Percentiles rank a stretch among this genome's conserved stretches.
phyloP scores from a whole-genome alignment of 1,139 yeast species.

The Suhomyces terraborum region DNA sequence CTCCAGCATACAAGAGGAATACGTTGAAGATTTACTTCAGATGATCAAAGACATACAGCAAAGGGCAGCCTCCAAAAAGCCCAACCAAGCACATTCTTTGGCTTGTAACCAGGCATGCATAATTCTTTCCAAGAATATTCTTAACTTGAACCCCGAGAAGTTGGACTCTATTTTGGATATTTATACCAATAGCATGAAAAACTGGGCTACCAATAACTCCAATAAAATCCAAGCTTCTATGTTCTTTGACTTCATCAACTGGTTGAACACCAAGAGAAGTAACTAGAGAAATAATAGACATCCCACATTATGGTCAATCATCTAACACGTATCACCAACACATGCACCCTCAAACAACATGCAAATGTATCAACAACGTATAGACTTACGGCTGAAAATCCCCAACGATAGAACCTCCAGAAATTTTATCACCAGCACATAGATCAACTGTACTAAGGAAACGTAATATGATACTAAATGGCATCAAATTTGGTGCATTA shows the following conservation, averaged over 20 bases:
- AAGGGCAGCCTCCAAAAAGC: slow-evolving; percentile 42
- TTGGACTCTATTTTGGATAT: slow-evolving; percentile 49
- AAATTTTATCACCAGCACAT: too few relatives aligned
- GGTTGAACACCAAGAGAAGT: slow-evolving; percentile 56
- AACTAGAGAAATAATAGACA: too few relatives aligned
- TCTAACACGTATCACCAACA: too few relatives aligned
- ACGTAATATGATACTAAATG: too few relatives aligned
- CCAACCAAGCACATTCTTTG: slow-evolving; percentile 52
- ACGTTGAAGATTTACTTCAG: slow-evolving; percentile 24
- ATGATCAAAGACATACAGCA: slow-evolving; percentile 38
- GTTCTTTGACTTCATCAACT: slow-evolving; percentile 79
- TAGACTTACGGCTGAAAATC: too few relatives aligned
- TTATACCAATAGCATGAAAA: slow-evolving; percentile 57
- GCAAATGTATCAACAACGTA: too few relatives aligned
- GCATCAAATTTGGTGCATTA: too few relatives aligned
- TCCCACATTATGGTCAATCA: too few relatives aligned
- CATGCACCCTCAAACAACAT: too few relatives aligned
- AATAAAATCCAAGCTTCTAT: slow-evolving; percentile 60
- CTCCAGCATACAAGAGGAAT: slow-evolving; percentile 19
- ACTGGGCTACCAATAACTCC: slow-evolving; percentile 56
- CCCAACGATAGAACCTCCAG: too few relatives aligned
- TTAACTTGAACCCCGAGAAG: slow-evolving; percentile 33
- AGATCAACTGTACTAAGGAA: too few relatives aligned
- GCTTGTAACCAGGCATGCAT: slow-evolving; percentile 67
- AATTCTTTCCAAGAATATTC: slow-evolving; percentile 59